phyloP scores from a whole-genome alignment of 345 rosid genomes.

The Linum usitatissimum region DNA sequence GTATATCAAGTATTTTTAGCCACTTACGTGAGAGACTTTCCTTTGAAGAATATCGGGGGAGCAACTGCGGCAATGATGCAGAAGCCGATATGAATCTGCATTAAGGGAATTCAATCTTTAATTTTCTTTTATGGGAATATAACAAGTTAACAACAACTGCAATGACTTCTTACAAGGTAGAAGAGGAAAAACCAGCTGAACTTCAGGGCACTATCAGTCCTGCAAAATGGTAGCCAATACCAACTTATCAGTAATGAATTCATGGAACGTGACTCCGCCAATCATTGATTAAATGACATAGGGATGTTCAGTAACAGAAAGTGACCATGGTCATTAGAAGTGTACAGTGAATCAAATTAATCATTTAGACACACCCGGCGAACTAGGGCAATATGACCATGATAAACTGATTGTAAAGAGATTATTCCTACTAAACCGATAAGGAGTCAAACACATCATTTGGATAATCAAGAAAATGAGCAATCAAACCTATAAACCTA shows the following conservation, averaged over 20 bases:
- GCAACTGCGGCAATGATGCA: constrained; percentile 98
- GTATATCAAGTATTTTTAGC: background rate
- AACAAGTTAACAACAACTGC: background rate
- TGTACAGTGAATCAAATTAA: background rate
- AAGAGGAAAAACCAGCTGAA: constrained; percentile 92
- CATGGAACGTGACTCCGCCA: background rate
- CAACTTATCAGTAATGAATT: background rate
- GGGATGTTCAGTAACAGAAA: background rate
- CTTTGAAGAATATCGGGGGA: constrained; percentile 92
- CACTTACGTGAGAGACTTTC: constrained; percentile 93
- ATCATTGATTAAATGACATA: background rate
- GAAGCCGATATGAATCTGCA: constrained; percentile 85
- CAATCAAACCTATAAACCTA: too few species aligned
- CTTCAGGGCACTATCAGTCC: constrained; percentile 96
- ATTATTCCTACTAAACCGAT: too few species aligned
- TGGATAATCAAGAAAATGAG: too few species aligned
- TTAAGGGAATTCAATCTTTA: background rate
- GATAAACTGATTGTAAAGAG: too few species aligned
- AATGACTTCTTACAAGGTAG: constrained; percentile 76
- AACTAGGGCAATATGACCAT: too few species aligned
- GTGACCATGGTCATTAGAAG: constrained; percentile 3
- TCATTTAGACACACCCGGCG: background rate
- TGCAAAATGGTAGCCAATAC: constrained; percentile 30
- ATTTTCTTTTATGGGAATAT: background rate
- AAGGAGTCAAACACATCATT: too few species aligned